Base-by-base conservation (phyloP, 2,329 filamentous ascomycete genomes). In the Didymella sp. region DNA sequence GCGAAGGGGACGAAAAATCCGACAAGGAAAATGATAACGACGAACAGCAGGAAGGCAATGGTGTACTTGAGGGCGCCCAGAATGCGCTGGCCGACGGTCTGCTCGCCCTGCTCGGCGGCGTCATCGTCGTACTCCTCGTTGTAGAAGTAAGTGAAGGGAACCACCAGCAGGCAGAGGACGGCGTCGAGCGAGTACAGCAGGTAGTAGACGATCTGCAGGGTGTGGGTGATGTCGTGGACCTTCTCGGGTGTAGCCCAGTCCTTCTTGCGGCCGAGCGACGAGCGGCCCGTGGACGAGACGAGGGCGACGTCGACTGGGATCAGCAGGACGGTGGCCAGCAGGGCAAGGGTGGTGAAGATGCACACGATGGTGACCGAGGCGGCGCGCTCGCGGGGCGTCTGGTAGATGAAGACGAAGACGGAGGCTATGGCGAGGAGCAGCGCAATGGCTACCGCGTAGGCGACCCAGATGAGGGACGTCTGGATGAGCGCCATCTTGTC, bases 71-170 rank as follows among this genome's bases (percentile, higher is more conserved):
- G 81, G 4, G 95, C 92, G n/a, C 88, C 88, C 84, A 88, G 89
- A 58, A 98, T 84, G 51, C 92, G 85, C 70, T 87, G 85, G 6
- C 82, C 83, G 56, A 89, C 76, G 2, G 89, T 89, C 73, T 93
- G 88, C 27, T 85, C 87, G 28, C 91, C 90, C 59, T 91, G 86
- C 68, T 96, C 91, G 30, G 89, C 84, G 59, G 92, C 92, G 19
- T 94, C 88, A 78, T 97, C 92, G 70, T 97, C 94, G 64, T 96
- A 96, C 76, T 98, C 95, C 76, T 99, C 95, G 71, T 96, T 95
- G 87, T 90, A 97, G 76, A 99, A 99, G 80, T 99, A 99, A 44
- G 93, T 89, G 73, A 99, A 99, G 0, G 95, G 95, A 19, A 98
- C 89, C 41, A 96, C 85, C 17, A 98, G 76, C 42, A 99, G 82